Base-by-base conservation (phyloP, 1,284 basidiomycete species). In the Marasmius sp. region DNA sequence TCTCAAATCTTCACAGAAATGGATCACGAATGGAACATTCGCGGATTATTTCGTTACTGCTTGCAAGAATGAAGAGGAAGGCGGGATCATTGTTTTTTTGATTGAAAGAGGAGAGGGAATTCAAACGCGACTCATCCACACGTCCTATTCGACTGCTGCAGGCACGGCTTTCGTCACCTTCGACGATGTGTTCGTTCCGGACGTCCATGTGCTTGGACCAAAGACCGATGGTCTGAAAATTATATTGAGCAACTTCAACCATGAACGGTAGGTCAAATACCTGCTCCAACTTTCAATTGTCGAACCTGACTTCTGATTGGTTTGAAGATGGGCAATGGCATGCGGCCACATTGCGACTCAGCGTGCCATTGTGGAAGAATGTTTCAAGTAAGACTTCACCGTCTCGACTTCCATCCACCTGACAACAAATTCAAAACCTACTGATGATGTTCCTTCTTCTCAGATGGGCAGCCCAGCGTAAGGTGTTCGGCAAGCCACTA, bases 131-230 rank as follows among this genome's bases (percentile, higher is more conserved):
- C 83, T 80, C 54, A 92, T 95, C 79, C 93, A 92, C 76, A 93
- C 91, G 0, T 83, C 83, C 14, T 91, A 93, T 73, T 89, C 87
- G 0, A 61, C 82, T 3, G 71, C 87, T 4, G 87, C 91, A 8
- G 91, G 91, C 10, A 94, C 92, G 0, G 90, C 84, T 7, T 94
- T 86, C 71, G 80, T 94, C 67, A 92, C 91, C 0, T 94, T 93
- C 68, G 91, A 94, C 74, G 86, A 94, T 63, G 91, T 93, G 66
- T 85, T 83, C 67, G 91, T 94, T 3, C 92, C 92, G 1, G 84
- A 87, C 16, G 86, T 86, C 68, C 88, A 95, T 76, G 89, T 92
- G 20, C 81, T 95, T 39, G 93, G 93, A n/a, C 80, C 87, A 61
- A 91, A 92, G 68, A 87, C 91, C 55, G 85, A 87, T 59, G 93